phyloP scores from a whole-genome alignment of 2,329 filamentous ascomycete genomes.

The Neonectria punicea region DNA sequence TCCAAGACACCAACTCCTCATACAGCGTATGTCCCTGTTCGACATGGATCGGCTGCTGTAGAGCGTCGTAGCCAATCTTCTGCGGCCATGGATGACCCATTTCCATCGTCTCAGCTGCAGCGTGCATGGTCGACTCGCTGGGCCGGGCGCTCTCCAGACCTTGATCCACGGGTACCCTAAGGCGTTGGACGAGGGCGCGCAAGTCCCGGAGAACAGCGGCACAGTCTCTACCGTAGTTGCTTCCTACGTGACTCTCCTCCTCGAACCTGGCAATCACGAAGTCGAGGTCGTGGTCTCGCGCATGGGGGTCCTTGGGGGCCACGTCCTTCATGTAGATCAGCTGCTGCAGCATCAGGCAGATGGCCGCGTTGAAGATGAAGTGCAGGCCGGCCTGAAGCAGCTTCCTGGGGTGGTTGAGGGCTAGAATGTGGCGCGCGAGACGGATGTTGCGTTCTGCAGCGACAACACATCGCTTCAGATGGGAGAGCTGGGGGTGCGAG shows the following conservation, averaged over 20 bases:
- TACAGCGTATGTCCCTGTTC: conserved; percentile 48
- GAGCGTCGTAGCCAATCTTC: conserved; percentile 29
- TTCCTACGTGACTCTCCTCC: conserved; percentile 51
- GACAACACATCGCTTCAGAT: conserved; percentile 53
- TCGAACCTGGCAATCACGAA: conserved; percentile 57
- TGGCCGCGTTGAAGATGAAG: conserved; percentile 61
- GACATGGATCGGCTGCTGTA: conserved; percentile 43
- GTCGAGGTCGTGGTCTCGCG: conserved; percentile 46
- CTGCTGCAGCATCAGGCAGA: conserved; percentile 59
- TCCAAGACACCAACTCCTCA: conserved; percentile 51
- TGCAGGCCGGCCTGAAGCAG: conserved; percentile 58
- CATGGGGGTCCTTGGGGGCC: conserved; percentile 38
- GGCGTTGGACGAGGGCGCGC: conserved; percentile 48
- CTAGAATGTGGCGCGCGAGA: conserved; percentile 54
- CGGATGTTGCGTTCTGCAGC: conserved; percentile 59
- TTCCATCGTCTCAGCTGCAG: conserved; percentile 35
- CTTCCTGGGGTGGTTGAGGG: conserved; percentile 51
- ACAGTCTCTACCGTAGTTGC: conserved; percentile 52
- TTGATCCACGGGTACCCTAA: conserved; percentile 41
- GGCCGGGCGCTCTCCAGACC: conserved; percentile 12
- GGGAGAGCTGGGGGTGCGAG: conserved; percentile 38
- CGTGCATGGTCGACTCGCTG: conserved; percentile 25
- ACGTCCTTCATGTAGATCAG: conserved; percentile 50
- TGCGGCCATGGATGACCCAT: conserved; percentile 37
- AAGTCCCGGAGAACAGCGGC: conserved; percentile 53